Evolutionary conservation across 2,329 filamentous ascomycete species (phyloP), one percentile per base, ranked within the genome.

Genomic region (Colletotrichum theobromicola): DNA sequence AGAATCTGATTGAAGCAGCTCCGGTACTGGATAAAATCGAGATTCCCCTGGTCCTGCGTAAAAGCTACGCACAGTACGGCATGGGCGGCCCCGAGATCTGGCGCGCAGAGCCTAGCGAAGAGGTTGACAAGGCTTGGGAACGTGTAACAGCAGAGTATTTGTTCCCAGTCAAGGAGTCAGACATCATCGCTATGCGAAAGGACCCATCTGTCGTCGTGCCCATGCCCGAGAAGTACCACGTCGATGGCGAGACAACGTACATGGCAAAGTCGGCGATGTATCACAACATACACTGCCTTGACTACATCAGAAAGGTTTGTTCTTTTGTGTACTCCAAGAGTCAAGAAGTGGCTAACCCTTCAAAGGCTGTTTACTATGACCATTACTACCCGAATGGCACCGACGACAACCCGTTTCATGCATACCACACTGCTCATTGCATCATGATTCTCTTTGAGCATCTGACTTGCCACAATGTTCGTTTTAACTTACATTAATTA

Each of bases 111-210:
- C 67, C 67, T 24, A 70, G 60, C 7, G 67, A 70, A 21, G 67
- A 70, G n/a, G 67, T 70, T 15, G 67, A 70, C 50, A 70, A 70
- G 24, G 67, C 67, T 15, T 70, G 67, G 67, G 67, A 70, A 30
- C 60, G 67, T 1, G 67, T 70, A 8, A 70, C 67, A 24, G 67
- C 67, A 13, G 67, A 70, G 5, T 34, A 65, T 46, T 32, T 70
- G 10, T 65, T 70, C 26, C 67, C 67, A 18, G 60, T 70, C 10
- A 70, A 70, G 18, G 46, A 65, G 16, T 16, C 67, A 13, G 67
- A 70, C 5, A 70, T 70, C 10, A 42, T 18, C 13, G 67, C 67
- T 2, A 65, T 70, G 67, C 42, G 60, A 6, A 65, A 70, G 16
- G 68, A 71, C 12, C 62, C 61, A 1, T 71, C 68, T 10, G 61